A percentile compares a stretch with the other conserved stretches of the same genome.
These are phyloP conservation scores for Pseudozyma sp. DNA, from an alignment of 1,284 basidiomycete genomes.

Conservation along the genomic window DNA sequence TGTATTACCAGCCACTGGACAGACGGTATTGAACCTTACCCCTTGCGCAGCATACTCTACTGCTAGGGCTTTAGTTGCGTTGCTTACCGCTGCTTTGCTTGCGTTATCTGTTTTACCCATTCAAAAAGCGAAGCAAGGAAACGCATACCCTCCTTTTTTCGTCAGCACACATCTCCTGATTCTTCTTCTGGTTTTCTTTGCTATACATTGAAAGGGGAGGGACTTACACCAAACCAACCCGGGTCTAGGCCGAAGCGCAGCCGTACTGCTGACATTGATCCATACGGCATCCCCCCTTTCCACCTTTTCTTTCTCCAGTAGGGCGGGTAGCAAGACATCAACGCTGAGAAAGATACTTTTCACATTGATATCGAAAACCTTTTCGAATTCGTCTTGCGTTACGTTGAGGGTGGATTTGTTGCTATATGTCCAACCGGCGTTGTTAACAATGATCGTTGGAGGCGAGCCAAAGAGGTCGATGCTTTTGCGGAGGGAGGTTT, in stretches of 20 bases:
- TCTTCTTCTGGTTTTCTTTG: background rate
- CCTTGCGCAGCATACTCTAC: slow-evolving; percentile 42
- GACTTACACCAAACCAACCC: slow-evolving; percentile 50
- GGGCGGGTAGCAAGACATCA: slow-evolving; percentile 22
- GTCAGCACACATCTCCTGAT: background rate
- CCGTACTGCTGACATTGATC: slow-evolving; percentile 34
- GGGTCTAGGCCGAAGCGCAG: slow-evolving; percentile 42
- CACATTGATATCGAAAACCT: slow-evolving; percentile 42
- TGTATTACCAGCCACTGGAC: slow-evolving; percentile 50
- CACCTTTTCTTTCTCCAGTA: slow-evolving; percentile 8
- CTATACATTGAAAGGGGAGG: background rate
- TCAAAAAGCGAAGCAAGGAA: background rate
- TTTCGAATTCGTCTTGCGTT: slow-evolving; percentile 37
- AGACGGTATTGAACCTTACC: slow-evolving; percentile 44
- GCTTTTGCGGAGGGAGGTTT: background rate
- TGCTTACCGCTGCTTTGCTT: slow-evolving; percentile 39
- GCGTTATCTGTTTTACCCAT: slow-evolving; percentile 28
- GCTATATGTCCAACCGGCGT: slow-evolving; percentile 53
- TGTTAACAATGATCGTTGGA: slow-evolving; percentile 38
- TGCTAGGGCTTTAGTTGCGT: slow-evolving; percentile 45
- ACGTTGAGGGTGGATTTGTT: slow-evolving; percentile 41
- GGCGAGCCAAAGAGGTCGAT: slow-evolving; percentile 2
- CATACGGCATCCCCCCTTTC: slow-evolving; percentile 19
- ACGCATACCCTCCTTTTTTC: background rate
- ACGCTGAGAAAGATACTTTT: slow-evolving; percentile 34